Percentiles rank a stretch among this genome's conserved stretches.
Evolutionary conservation across 1,284 basidiomycete genomes (phyloP).

Genomic region (Leccinum solheimii): DNA sequence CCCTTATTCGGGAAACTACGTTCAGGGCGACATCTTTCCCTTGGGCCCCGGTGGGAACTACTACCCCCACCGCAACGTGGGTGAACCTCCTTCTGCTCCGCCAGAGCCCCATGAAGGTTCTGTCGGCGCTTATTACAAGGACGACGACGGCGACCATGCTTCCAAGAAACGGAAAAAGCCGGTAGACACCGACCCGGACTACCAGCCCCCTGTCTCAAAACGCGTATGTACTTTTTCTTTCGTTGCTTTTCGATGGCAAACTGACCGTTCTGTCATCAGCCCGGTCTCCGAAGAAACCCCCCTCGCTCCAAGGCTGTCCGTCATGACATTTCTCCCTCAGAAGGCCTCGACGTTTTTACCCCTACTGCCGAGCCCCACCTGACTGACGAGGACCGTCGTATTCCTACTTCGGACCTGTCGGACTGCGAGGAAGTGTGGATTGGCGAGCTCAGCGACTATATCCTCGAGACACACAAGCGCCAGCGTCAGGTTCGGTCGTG

Average conservation of each 20-base stretch:
- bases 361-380: slow-evolving; percentile 37
- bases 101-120: slow-evolving; percentile 31
- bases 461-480: slow-evolving; percentile 68
- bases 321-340: slow-evolving; percentile 39
- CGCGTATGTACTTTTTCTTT: slow-evolving; percentile 46
- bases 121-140: slow-evolving; percentile 36
- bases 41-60: slow-evolving; percentile 40
- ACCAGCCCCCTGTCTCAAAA: slow-evolving; percentile 51
- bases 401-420: slow-evolving; percentile 71
- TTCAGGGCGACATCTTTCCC: slow-evolving; percentile 41
- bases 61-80: slow-evolving; percentile 34
- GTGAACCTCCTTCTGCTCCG: slow-evolving; percentile 26
- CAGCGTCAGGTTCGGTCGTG: slow-evolving; percentile 68
- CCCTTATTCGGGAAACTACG: slow-evolving; percentile 41
- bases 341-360: slow-evolving; percentile 36
- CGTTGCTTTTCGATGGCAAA: background rate
- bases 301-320: slow-evolving; percentile 42
- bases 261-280: slow-evolving; percentile 25
- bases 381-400: slow-evolving; percentile 49
- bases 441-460: slow-evolving; percentile 64
- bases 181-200: slow-evolving; percentile 51
- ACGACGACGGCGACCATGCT: slow-evolving; percentile 41
- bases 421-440: slow-evolving; percentile 76
- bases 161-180: slow-evolving; percentile 55
- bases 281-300: slow-evolving; percentile 42